A percentile compares a stretch with the other conserved stretches of the same genome.
Evolutionary conservation across 306 rosid genomes (phyloP).

Genomic region (Phaseolus lunatus): DNA sequence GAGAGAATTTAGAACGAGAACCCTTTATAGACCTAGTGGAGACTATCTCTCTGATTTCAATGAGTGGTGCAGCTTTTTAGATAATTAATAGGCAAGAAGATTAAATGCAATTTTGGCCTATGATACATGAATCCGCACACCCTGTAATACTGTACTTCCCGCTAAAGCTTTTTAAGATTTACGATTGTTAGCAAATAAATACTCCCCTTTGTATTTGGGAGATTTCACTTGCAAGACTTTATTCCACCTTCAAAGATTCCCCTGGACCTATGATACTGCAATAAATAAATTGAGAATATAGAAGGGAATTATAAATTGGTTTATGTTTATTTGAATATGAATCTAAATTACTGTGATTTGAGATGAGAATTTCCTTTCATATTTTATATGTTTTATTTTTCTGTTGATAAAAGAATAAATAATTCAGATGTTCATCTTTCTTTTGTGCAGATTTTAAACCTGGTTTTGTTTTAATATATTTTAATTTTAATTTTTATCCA

Average conservation of each 20-base stretch:
- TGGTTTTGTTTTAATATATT: background rate
- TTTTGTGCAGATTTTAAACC: background rate
- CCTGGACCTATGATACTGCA: constrained; percentile 8
- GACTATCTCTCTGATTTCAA: background rate
- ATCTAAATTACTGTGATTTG: constrained; percentile 5
- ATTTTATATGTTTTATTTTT: background rate
- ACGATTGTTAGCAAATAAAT: background rate
- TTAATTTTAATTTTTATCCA: background rate
- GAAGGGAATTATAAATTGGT: background rate
- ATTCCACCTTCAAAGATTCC: constrained; percentile 3
- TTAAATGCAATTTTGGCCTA: background rate
- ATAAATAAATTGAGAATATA: constrained; percentile 2
- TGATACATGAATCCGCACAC: background rate
- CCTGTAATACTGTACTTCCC: background rate
- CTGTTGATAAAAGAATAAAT: background rate
- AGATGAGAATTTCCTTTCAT: background rate
- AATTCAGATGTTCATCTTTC: background rate
- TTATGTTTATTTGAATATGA: constrained; percentile 16
- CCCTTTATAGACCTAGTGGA: background rate
- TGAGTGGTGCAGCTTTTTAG: background rate
- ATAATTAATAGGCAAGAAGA: background rate
- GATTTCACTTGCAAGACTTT: background rate
- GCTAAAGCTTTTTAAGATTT: background rate
- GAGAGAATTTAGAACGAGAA: background rate
- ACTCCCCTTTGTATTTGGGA: no score